Evolutionary conservation across 1,284 basidiomycete species (phyloP).

Genomic region (Gymnopus androsaceus): DNA sequence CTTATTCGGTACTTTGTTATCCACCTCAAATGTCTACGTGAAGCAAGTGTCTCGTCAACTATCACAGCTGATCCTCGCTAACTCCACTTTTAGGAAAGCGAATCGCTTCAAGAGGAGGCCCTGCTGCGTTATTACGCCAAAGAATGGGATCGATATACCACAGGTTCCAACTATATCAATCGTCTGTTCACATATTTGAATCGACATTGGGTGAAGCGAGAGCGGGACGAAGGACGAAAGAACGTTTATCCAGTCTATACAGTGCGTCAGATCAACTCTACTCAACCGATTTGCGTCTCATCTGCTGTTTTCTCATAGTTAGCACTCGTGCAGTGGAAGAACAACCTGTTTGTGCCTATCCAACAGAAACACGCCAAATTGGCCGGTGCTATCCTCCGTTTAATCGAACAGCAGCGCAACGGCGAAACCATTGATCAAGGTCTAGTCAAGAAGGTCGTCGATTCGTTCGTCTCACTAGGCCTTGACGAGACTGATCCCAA

Average conservation of each 20-base stretch:
- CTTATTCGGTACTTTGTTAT: constrained; percentile 81
- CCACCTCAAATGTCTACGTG: constrained; percentile 69
- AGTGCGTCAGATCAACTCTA: constrained; percentile 50
- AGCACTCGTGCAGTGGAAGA: constrained; percentile 94
- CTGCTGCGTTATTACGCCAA: constrained; percentile 89
- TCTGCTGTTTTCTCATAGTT: constrained; percentile 54
- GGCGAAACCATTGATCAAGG: constrained; percentile 94
- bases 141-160: constrained; percentile 97
- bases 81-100: constrained; percentile 52
- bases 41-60: constrained; percentile 45
- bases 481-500: constrained; percentile 90
- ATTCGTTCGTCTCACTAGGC: constrained; percentile 95
- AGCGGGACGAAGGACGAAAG: constrained; percentile 97
- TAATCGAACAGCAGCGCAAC: constrained; percentile 93
- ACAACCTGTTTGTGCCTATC: constrained; percentile 87
- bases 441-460: constrained; percentile 94
- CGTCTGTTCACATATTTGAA: constrained; percentile 96
- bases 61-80: not conserved
- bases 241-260: constrained; percentile 96
- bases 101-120: constrained; percentile 77
- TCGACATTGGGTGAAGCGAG: constrained; percentile 98
- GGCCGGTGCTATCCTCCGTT: constrained; percentile 84
- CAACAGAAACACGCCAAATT: constrained; percentile 82
- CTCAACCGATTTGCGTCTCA: not conserved
- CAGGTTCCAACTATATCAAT: constrained; percentile 94